These are phyloP conservation scores for Malus hybrid DNA, from an alignment of 331 rosid species.

Conservation along the genomic window DNA sequence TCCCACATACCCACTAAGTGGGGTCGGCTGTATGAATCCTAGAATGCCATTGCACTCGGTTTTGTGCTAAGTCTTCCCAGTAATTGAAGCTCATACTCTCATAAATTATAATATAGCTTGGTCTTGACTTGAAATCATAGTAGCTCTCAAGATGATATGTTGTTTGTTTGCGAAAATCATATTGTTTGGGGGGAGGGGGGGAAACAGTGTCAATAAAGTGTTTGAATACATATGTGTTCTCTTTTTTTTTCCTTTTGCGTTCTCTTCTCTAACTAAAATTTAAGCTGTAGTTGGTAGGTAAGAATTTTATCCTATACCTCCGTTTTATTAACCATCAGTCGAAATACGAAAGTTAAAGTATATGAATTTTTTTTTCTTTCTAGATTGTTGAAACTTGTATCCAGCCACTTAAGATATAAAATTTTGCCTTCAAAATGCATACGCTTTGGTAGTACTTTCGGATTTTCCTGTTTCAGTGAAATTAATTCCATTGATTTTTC, in stretches of 20 bases:
- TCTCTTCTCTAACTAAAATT: neutral
- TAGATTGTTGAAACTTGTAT: no score
- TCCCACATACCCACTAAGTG: no score
- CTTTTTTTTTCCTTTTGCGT: neutral
- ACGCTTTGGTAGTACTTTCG: neutral
- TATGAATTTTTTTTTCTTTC: no score
- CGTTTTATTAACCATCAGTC: no score
- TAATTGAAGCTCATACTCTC: no score
- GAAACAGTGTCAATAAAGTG: no score
- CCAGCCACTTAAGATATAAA: neutral
- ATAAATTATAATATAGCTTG: neutral
- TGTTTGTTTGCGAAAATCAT: neutral
- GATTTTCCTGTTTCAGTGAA: neutral
- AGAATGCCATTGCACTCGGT: no score
- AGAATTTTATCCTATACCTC: no score
- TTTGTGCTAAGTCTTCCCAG: no score
- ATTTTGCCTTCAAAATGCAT: neutral
- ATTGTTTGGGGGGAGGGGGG: neutral
- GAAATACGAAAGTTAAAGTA: neutral
- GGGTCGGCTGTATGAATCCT: no score
- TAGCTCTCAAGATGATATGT: neutral
- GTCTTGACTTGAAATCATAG: neutral
- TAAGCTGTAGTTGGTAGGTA: neutral
- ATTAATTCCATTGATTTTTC: neutral
- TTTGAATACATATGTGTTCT: neutral